These are phyloP conservation scores for Entomortierella lignicola DNA, from an alignment of 192 early-diverging fungal species.

Conservation along the genomic window DNA sequence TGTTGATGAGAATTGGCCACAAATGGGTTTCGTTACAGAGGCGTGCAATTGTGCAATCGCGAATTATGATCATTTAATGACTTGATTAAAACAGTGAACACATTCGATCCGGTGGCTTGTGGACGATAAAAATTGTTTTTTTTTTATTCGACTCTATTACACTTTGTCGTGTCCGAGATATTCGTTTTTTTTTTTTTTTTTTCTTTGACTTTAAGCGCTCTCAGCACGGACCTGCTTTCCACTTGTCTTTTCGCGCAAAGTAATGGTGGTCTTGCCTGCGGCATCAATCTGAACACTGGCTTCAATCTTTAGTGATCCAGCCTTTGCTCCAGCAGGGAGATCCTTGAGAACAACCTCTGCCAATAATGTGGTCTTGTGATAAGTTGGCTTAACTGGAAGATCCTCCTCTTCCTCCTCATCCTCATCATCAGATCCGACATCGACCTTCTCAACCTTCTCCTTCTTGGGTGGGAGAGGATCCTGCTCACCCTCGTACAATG, in stretches of 20 bases:
- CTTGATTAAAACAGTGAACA: not conserved
- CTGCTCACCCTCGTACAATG: slow-evolving; percentile 87
- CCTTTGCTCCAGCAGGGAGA: slow-evolving; percentile 63
- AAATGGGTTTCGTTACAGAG: not conserved
- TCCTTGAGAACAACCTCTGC: slow-evolving; percentile 75
- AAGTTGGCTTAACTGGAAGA: slow-evolving; percentile 45
- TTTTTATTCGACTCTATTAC: too few species aligned
- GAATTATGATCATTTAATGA: not conserved
- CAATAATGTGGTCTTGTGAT: slow-evolving; percentile 63
- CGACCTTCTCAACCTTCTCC: slow-evolving; percentile 60
- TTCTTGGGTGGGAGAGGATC: slow-evolving; percentile 53
- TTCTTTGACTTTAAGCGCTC: slow-evolving; percentile 33
- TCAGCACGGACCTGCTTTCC: slow-evolving; percentile 58
- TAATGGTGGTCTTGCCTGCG: slow-evolving; percentile 59
- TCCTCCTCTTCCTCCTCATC: slow-evolving; percentile 69
- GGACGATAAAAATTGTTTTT: not conserved
- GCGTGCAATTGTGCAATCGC: too few species aligned
- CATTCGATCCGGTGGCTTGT: slow-evolving; percentile 8
- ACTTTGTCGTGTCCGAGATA: too few species aligned
- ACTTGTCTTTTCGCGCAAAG: slow-evolving; percentile 63
- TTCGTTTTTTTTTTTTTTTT: slow-evolving; percentile 3
- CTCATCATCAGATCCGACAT: slow-evolving; percentile 58
- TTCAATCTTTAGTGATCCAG: slow-evolving; percentile 60
- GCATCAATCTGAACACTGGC: slow-evolving; percentile 63
- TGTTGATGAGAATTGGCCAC: not conserved